These are phyloP conservation scores for Xylariales sp. DNA, from an alignment of 2,329 filamentous ascomycete genomes.

Conservation along the genomic window DNA sequence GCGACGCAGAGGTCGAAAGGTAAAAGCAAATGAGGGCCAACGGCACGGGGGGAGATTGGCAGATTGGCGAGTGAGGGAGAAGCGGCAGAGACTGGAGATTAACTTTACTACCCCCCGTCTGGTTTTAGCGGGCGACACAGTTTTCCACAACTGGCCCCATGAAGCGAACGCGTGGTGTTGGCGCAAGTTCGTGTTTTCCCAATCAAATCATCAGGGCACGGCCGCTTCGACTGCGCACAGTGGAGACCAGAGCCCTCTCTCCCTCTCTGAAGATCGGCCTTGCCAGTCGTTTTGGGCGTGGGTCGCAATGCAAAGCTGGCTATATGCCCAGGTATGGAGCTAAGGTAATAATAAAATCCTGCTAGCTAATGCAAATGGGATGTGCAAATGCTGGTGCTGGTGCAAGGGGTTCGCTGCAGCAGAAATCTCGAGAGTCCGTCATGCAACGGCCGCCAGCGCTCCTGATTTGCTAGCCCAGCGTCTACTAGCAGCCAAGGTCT, in stretches of 20 bases:
- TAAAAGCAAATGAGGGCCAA: neutral
- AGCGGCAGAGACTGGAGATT: conserved; percentile 1
- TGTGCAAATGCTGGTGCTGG: conserved; percentile 13
- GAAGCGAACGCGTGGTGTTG: conserved; percentile 26
- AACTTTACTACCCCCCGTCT: conserved; percentile 1
- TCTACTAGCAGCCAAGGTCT: conserved; percentile 14
- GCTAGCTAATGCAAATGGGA: too few species aligned
- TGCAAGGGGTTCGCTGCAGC: conserved; percentile 11
- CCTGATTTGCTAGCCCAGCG: conserved; percentile 14
- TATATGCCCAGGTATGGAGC: too few species aligned
- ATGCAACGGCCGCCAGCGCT: conserved; percentile 14
- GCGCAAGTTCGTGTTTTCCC: conserved; percentile 16
- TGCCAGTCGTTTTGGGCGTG: too few species aligned
- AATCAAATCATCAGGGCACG: conserved; percentile 11
- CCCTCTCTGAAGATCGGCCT: neutral
- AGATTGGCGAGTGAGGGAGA: neutral
- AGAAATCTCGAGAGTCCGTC: conserved; percentile 13
- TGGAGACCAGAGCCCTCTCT: neutral
- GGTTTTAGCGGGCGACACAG: too few species aligned
- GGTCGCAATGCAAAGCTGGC: too few species aligned
- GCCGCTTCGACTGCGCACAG: neutral
- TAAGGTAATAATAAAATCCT: too few species aligned
- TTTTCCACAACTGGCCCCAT: too few species aligned
- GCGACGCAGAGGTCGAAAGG: conserved; percentile 7
- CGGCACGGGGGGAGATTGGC: conserved; percentile 5